phyloP scores from a whole-genome alignment of 208 protist species.

The Wallacemonas collosoma region DNA sequence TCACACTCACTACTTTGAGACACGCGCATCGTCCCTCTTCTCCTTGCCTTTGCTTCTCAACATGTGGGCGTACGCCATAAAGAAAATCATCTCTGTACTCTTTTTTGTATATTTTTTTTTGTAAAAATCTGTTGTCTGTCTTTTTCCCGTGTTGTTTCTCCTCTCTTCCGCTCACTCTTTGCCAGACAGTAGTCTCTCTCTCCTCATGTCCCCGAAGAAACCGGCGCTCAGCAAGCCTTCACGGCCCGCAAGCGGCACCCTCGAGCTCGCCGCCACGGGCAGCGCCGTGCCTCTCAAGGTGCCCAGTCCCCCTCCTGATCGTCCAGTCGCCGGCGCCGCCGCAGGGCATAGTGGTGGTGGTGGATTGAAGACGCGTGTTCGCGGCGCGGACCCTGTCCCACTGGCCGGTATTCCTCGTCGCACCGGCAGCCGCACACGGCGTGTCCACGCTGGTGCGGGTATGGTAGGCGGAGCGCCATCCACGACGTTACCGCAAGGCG shows the following conservation, averaged over 20 bases:
- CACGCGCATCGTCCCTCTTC: no score
- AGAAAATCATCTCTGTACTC: no score
- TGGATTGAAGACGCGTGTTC: not conserved
- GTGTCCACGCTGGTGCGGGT: not conserved
- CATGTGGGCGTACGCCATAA: no score
- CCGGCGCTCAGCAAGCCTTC: conserved; percentile 2
- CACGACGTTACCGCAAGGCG: not conserved
- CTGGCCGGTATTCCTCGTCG: not conserved
- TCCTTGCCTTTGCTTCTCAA: no score
- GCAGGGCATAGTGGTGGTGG: not conserved
- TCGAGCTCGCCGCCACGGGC: not conserved
- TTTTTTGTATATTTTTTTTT: no score
- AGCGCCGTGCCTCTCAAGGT: conserved; percentile 11
- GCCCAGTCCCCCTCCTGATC: conserved; percentile 13
- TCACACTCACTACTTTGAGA: no score
- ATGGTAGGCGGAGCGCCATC: conserved; percentile 1
- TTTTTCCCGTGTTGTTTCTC: no score
- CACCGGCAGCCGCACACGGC: conserved; percentile 5
- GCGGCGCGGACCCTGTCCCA: not conserved
- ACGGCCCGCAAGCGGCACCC: not conserved
- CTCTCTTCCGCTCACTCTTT: no score
- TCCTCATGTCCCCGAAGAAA: conserved; percentile 21
- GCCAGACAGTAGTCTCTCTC: no score
- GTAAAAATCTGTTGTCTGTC: no score
- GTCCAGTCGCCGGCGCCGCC: not conserved